Base-by-base conservation (phyloP, 768 basidiomycete genomes). In the Podaxis sp. region DNA sequence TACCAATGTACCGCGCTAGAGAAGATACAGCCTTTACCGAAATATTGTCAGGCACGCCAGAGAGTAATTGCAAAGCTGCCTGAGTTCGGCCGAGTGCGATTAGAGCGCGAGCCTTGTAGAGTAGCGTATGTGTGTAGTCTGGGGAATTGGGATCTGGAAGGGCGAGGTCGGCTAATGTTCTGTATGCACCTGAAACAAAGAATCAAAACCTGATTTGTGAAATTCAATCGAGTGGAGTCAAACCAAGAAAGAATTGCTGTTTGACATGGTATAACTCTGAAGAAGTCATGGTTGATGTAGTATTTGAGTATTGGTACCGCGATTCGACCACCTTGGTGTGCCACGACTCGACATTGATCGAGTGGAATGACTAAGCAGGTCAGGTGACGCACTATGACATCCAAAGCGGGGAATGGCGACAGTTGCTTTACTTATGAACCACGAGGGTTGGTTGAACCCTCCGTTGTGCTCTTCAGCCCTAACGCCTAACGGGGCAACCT, bases 21-120 rank as follows among this genome's bases (percentile, higher is more conserved):
- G 90, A 84, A 2, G 83, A 75, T 8, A 89, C 83, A 33, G 93
- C 91, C 68, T 86, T 88, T 56, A 93, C 65, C 0, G 89, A 80
- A 48, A 91, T 78, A 68, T 87, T 87, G 60, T 89, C 88, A 0
- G 85, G 75, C 36, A 80, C 82, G 20, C 74, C 68, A 49, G 87
- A 84, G 24, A 93, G 69, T 36, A 93, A 71, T 36, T 83, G 74
- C 33, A 85, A 70, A 1, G 86, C 90, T 3, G 82, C 76, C 50
- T 82, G 69, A 5, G 88, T 74, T 63, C 90, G 78, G 53, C 84
- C 78, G 3, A 90, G 82, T 1, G 93, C 91, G 60, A 95, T 85
- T 67, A 86, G 80, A 1, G 93, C 85, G 61, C 93, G 89, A 40
- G 89, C 86, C 75, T 90, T 84, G 79, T 92, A 94, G 30, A 94